phyloP scores from a whole-genome alignment of 2,329 filamentous ascomycete genomes.

The Graphium sp. region DNA sequence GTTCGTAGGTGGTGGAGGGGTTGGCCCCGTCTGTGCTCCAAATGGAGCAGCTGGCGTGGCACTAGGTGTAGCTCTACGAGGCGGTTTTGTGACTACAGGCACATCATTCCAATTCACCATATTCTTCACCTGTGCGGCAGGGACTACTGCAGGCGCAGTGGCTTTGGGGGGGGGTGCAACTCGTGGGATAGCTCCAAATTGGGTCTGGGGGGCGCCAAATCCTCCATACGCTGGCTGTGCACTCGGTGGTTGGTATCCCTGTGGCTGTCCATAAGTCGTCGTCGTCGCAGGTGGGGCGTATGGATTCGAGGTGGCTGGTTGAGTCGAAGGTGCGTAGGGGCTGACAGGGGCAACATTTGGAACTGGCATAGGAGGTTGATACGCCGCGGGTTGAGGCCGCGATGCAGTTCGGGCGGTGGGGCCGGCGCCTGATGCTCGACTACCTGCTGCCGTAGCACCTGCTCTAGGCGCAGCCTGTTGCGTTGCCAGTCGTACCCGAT shows the following conservation, averaged over 20 bases:
- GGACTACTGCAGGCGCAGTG: slow-evolving; percentile 11
- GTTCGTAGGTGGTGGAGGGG: slow-evolving; percentile 39
- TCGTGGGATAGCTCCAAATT: slow-evolving; percentile 25
- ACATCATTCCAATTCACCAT: slow-evolving; percentile 89
- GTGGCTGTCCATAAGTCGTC: slow-evolving; percentile 2
- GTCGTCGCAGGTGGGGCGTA: slow-evolving; percentile 12
- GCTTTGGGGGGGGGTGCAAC: slow-evolving; percentile 50
- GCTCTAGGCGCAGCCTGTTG: slow-evolving; percentile 23
- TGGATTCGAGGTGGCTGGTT: slow-evolving; percentile 14
- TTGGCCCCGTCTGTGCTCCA: slow-evolving; percentile 39
- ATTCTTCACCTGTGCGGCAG: slow-evolving; percentile 54
- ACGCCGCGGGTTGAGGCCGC: slow-evolving; percentile 24
- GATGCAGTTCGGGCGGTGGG: slow-evolving; percentile 17
- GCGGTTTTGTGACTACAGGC: slow-evolving; percentile 65
- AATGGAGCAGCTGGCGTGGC: slow-evolving; percentile 59
- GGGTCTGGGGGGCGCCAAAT: slow-evolving; percentile 11
- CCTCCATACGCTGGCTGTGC: slow-evolving; percentile 7
- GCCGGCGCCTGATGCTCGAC: slow-evolving; percentile 12
- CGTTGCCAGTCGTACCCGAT: slow-evolving; percentile 71
- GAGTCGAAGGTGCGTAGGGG: slow-evolving; percentile 9
- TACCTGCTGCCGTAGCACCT: slow-evolving; percentile 8
- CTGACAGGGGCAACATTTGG: slow-evolving; percentile 12
- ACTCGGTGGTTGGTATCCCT: slow-evolving; percentile 5
- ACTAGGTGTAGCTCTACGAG: slow-evolving; percentile 59
- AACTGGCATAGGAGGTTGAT: slow-evolving; percentile 27